Percentiles rank a stretch among this genome's conserved stretches.
These are phyloP conservation scores for Phallus indusiatus DNA, from an alignment of 768 basidiomycete genomes.

Conservation along the genomic window DNA sequence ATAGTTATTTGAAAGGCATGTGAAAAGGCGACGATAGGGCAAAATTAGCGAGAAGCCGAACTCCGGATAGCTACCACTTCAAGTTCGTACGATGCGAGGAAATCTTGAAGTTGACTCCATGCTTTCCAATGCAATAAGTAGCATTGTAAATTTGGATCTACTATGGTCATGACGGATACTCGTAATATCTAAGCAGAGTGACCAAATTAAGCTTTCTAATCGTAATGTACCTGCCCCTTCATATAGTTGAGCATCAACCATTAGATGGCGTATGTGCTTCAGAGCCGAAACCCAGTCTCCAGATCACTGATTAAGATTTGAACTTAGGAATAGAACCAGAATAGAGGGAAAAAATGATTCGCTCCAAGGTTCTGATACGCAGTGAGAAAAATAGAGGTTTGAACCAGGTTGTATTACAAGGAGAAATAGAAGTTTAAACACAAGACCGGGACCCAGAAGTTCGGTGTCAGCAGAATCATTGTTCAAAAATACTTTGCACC, in stretches of 20 bases:
- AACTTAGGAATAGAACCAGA: too few species aligned
- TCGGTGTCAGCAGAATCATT: too few species aligned
- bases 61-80: not conserved
- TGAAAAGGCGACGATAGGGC: not conserved
- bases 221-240: conserved; percentile 14
- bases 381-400: too few species aligned
- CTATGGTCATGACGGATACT: conserved; percentile 24
- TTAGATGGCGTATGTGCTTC: too few species aligned
- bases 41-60: conserved; percentile 1
- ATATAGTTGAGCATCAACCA: conserved; percentile 16
- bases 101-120: conserved; percentile 11
- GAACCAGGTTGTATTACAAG: too few species aligned
- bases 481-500: too few species aligned
- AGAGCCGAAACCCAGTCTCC: too few species aligned
- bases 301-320: too few species aligned
- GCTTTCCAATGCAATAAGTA: not conserved
- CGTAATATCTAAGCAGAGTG: conserved; percentile 19
- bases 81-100: conserved; percentile 10
- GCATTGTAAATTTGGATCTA: conserved; percentile 34
- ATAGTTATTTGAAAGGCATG: not conserved
- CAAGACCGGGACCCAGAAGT: too few species aligned
- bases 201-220: not conserved
- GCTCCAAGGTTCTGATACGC: too few species aligned
- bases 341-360: too few species aligned
- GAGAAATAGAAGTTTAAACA: too few species aligned